Conservation (phyloP, 2,329 filamentous ascomycete species). For the Tolypocladium inflatum region DNA sequence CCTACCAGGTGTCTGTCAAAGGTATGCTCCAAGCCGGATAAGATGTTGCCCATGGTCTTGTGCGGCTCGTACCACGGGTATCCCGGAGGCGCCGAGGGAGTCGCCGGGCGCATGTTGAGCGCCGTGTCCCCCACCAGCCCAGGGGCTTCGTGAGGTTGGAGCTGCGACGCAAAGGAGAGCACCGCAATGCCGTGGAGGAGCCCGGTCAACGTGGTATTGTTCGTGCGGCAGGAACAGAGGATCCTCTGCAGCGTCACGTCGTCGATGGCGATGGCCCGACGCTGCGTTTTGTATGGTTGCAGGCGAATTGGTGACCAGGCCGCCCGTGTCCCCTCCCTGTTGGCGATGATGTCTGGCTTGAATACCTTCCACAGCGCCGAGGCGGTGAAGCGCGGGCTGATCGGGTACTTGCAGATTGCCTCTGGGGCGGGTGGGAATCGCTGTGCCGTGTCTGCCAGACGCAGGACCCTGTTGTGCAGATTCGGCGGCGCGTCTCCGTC, state of each 20-base stretch:
- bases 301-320: background rate
- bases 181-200: constrained; percentile 15
- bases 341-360: background rate
- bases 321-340: background rate
- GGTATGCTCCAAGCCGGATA: constrained; percentile 1
- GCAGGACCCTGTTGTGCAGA: background rate
- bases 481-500: constrained; percentile 1
- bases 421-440: background rate
- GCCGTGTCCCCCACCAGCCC: constrained; percentile 7
- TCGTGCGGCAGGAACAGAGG: constrained; percentile 12
- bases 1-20: background rate
- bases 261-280: background rate
- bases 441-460: background rate
- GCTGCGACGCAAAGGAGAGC: constrained; percentile 10
- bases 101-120: constrained; percentile 12
- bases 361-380: background rate
- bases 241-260: constrained; percentile 4
- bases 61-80: constrained; percentile 3
- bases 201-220: constrained; percentile 18
- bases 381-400: background rate
- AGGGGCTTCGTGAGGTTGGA: background rate
- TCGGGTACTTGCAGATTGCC: background rate
- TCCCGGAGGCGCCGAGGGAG: constrained; percentile 2
- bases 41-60: constrained; percentile 8
- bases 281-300: background rate